phyloP scores from a whole-genome alignment of 108 stramenopile species.

The Parietichytrium sp. region DNA sequence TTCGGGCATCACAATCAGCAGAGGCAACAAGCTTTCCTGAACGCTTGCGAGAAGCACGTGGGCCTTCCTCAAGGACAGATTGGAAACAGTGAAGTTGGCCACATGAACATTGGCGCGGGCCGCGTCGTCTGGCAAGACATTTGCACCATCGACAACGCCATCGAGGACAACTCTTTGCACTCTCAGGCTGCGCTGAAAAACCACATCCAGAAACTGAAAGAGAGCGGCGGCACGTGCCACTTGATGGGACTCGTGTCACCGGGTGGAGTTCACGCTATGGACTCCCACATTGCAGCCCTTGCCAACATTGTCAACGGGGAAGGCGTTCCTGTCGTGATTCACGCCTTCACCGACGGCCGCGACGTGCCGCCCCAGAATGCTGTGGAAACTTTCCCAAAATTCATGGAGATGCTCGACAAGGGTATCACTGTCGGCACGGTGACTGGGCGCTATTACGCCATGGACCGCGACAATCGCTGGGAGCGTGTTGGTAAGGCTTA shows the following conservation, averaged over 20 bases:
- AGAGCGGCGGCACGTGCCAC: constrained; percentile 35
- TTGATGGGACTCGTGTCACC: constrained; percentile 34
- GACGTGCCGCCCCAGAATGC: not conserved
- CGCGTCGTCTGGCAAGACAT: constrained; percentile 39
- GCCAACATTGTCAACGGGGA: constrained; percentile 17
- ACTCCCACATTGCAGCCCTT: not conserved
- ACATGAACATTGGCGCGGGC: constrained; percentile 37
- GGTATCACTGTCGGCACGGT: constrained; percentile 14
- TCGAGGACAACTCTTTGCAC: not conserved
- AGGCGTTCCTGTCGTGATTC: constrained; percentile 27
- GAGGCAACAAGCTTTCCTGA: constrained; percentile 27
- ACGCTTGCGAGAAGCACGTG: constrained; percentile 34
- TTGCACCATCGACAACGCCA: constrained; percentile 33
- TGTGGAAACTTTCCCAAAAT: not conserved
- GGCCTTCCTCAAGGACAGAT: constrained; percentile 28
- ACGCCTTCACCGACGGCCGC: constrained; percentile 22
- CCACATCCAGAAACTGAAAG: not conserved
- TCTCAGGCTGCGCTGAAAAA: not conserved
- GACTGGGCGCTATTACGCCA: constrained; percentile 12
- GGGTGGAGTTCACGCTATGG: constrained; percentile 19
- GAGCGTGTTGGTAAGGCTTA: constrained; percentile 29
- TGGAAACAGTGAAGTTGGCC: constrained; percentile 27
- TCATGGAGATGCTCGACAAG: not conserved
- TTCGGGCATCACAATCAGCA: not conserved
- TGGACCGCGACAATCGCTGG: constrained; percentile 37